phyloP scores from a whole-genome alignment of 148 eudicot species.

The Linanthus parryae region DNA sequence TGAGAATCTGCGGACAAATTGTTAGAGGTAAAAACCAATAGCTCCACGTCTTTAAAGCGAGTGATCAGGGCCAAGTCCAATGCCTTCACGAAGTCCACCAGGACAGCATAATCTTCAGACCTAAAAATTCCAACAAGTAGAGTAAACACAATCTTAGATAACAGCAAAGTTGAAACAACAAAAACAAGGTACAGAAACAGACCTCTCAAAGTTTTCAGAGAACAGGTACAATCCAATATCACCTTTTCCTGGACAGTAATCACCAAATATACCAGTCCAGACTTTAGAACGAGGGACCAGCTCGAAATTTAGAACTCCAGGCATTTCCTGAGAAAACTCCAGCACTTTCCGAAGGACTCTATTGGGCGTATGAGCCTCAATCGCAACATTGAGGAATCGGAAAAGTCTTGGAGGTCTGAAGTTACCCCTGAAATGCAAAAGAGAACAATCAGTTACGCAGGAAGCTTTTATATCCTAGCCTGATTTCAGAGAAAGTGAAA shows the following conservation, averaged over 20 bases:
- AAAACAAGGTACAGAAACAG: not conserved
- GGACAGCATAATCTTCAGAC: slow-evolving; percentile 18
- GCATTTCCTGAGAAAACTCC: slow-evolving; percentile 43
- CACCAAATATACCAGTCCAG: slow-evolving; percentile 39
- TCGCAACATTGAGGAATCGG: slow-evolving; percentile 11
- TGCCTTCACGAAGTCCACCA: slow-evolving; percentile 33
- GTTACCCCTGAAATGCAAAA: slow-evolving; percentile 48
- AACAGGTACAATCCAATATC: slow-evolving; percentile 73
- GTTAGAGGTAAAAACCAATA: slow-evolving; percentile 57
- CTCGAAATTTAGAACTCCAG: slow-evolving; percentile 36
- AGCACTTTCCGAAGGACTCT: slow-evolving; percentile 36
- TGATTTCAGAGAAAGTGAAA: no score
- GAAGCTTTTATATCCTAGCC: no score
- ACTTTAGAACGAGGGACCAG: slow-evolving; percentile 25
- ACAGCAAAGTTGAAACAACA: not conserved
- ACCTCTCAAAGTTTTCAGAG: slow-evolving; percentile 32
- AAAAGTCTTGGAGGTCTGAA: slow-evolving; percentile 25
- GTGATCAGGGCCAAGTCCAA: slow-evolving; percentile 36
- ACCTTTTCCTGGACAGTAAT: slow-evolving; percentile 29
- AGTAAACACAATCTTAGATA: not conserved
- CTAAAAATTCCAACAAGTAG: slow-evolving; percentile 31
- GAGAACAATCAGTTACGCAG: slow-evolving; percentile 1
- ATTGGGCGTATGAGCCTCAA: slow-evolving; percentile 54
- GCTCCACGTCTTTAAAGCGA: slow-evolving; percentile 33
- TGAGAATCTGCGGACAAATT: slow-evolving; percentile 32